phyloP scores from a whole-genome alignment of 257 asterid genomes.

The Nicotiana obtusifolia region DNA sequence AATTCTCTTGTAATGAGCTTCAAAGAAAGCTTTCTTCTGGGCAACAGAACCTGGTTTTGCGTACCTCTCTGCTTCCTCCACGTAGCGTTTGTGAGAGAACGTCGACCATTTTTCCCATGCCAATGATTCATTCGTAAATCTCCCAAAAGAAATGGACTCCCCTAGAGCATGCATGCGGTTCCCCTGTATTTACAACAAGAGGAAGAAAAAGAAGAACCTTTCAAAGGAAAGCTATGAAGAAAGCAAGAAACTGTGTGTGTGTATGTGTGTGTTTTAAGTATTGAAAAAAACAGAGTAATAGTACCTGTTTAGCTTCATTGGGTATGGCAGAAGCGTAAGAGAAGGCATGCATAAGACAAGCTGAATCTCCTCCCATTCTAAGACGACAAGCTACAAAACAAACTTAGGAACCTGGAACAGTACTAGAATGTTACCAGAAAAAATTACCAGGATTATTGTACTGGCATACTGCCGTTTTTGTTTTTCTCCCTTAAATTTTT shows the following conservation, averaged over 20 bases:
- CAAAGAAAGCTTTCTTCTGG: conserved; percentile 93
- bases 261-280: too few relatives aligned
- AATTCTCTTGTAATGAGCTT: conserved; percentile 90
- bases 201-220: background rate
- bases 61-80: conserved; percentile 86
- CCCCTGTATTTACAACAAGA: conserved; percentile 38
- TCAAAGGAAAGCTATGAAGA: background rate
- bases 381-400: background rate
- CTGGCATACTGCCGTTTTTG: background rate
- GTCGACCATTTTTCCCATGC: conserved; percentile 93
- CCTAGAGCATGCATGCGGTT: conserved; percentile 60
- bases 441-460: background rate
- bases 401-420: background rate
- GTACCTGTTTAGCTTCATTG: conserved; percentile 60
- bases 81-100: conserved; percentile 75
- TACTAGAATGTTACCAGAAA: background rate
- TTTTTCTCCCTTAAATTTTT: background rate
- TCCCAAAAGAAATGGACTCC: conserved; percentile 85
- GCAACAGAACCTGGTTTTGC: conserved; percentile 87
- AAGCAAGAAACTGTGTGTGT: too few relatives aligned
- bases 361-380: conserved; percentile 79
- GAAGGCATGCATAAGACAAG: conserved; percentile 71
- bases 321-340: conserved; percentile 65
- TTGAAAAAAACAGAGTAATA: background rate
- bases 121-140: conserved; percentile 60